Evolutionary conservation across 2,329 filamentous ascomycete species (phyloP), one percentile per base, ranked within the genome.

Genomic region (Monilinia polystroma): DNA sequence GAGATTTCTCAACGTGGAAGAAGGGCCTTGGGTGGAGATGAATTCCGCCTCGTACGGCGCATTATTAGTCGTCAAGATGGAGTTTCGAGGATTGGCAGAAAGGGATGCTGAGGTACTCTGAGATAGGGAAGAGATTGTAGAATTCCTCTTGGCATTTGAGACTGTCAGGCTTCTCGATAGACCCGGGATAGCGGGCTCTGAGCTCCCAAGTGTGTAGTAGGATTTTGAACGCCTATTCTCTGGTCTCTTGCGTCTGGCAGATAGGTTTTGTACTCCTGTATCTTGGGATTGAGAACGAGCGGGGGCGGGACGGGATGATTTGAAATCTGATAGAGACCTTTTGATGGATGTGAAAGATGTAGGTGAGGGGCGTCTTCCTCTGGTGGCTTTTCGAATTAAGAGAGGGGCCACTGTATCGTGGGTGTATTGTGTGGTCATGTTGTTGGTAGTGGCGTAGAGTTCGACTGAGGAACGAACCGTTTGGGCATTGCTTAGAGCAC

Each of bases 401-500:
- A 47, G 63, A 3, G 52, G 53, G 1, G 57, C 43, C 29, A 60
- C 57, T 14, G 57, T 60, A 14, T 60, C 57, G 45, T 60, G 63
- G 10, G 53, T 51, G n/a, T 11, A 18, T 26, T 55, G 18, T 3
- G 38, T 8, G 18, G 51, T 58, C 4, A 47, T 35, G 10, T 32
- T 35, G 10, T 32, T 45, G n/a, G 14, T 51, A 10, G 16, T 47
- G 16, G 1, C 51, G n/a, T 35, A 35, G 10, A 18, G 4, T 12
- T 58, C 29, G 51, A 55, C 4, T 6, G 51, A 43, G 16, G 51
- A 55, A 18, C 62, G 47, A 4, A 29, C 18, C 3, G 49, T 64
- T 53, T 29, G 26, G 5, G 49, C 29, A n/a, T 43, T 56, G 12
- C 49, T 53, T 38, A 7, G 20, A 1, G 32, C 20, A 10, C 32